Base-by-base conservation (phyloP, 2,329 filamentous ascomycete genomes). In the Proliferodiscus dingleyae region DNA sequence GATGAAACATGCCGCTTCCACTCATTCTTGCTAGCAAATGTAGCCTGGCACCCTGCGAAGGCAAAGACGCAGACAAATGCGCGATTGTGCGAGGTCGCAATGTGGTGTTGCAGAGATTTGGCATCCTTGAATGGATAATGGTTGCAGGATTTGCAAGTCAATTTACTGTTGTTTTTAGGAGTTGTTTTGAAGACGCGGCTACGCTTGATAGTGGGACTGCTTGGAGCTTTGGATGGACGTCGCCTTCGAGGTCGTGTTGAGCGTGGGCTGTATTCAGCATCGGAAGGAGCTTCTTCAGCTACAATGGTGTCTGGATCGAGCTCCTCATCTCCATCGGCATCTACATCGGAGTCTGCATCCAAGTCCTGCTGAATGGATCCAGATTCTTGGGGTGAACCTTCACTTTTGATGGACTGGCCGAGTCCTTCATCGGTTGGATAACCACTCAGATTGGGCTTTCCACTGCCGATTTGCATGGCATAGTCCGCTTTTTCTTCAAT, bases 1-100 rank as follows among this genome's bases (percentile, higher is more conserved):
- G 85, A 86, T 24, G 73, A 70, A 58, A 91, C 80, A 62, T 97
- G 91, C 0, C 91, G 81, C 66, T 96, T 96, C 91, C 91, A 96
- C 64, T 96, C 90, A 62, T 95, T 95, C 69, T 95, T 95, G 55
- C 77, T 83, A 3, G 77, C 75, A 60, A 95, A 95, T 0, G 75
- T 81, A 2, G 81, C 78, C 1, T 51, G 54, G 67, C 91, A 97
- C 26, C 85, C 86, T 46, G 89, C 93, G 45, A 79, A 82, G 23
- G 78, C 71, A 63, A 96, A 89, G 46, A 88, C 81, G 64, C 91
- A 97, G 19, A 75, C 72, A 60, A 91, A 93, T 0, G 79, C 75
- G 1, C 78, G 75, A 2, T 71, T 74, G 57, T 83, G 79, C 21
- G 46, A 32, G 1, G 38, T 41, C 6, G 51, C 73, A 55, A 71